Conservation (phyloP, 495 filamentous ascomycete species). For the Aspergillus egyptiacus region DNA sequence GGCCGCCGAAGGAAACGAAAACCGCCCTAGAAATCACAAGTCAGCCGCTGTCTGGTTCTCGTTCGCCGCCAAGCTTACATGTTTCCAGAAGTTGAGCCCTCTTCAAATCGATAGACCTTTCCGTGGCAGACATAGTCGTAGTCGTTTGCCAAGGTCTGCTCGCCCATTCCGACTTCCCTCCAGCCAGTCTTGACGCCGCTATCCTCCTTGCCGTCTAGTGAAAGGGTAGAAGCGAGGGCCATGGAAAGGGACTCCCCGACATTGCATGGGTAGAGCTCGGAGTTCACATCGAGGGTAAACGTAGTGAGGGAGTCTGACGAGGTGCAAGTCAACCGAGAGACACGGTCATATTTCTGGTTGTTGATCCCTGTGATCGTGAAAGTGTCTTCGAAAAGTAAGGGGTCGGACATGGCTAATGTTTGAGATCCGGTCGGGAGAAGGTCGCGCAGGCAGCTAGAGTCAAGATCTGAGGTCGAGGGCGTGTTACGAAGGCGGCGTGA, state of each 20-base stretch:
- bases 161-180: conserved; percentile 68
- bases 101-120: conserved; percentile 96
- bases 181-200: conserved; percentile 58
- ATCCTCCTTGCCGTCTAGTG: conserved; percentile 75
- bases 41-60: neutral
- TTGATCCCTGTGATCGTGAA: conserved; percentile 77
- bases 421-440: neutral
- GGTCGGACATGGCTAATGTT: conserved; percentile 56
- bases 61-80: conserved; percentile 58
- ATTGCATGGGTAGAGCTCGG: conserved; percentile 74
- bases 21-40: conserved; percentile 59
- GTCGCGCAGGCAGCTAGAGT: neutral
- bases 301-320: conserved; percentile 63
- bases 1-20: conserved; percentile 85
- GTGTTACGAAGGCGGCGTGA: neutral
- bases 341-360: conserved; percentile 88
- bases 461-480: neutral
- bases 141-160: conserved; percentile 77
- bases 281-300: conserved; percentile 90
- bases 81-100: conserved; percentile 66
- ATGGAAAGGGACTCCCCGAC: conserved; percentile 69
- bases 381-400: conserved; percentile 85
- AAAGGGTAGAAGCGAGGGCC: conserved; percentile 75
- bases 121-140: conserved; percentile 98
- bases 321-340: conserved; percentile 69